phyloP scores from a whole-genome alignment of 2,329 filamentous ascomycete species.

The Fusarium tricinctum region DNA sequence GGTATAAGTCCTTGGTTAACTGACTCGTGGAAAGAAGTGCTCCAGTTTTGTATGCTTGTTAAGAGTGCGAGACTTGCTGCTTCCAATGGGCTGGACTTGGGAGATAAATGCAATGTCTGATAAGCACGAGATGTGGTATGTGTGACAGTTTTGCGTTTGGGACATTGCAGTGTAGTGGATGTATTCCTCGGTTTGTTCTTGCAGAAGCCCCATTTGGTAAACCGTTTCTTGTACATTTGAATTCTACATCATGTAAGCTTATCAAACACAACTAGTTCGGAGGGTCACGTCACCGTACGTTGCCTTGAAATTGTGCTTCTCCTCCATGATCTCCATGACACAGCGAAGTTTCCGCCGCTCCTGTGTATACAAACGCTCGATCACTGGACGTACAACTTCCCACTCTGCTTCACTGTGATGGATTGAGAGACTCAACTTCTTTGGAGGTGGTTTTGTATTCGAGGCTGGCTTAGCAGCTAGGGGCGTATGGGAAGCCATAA shows the following conservation, averaged over 20 bases:
- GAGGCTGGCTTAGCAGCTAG: conserved; percentile 7
- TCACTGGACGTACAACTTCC: conserved; percentile 9
- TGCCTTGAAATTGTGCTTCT: conserved; percentile 29
- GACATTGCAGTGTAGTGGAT: neutral
- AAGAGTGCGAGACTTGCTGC: conserved; percentile 15
- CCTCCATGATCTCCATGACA: conserved; percentile 32
- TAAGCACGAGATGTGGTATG: neutral
- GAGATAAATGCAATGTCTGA: neutral
- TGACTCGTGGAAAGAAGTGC: conserved; percentile 14
- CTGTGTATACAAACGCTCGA: conserved; percentile 18
- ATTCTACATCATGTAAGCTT: neutral
- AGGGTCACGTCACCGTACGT: neutral
- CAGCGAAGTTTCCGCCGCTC: conserved; percentile 26
- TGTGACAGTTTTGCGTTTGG: no score
- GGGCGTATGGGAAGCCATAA: conserved; percentile 2
- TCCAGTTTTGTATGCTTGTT: conserved; percentile 22
- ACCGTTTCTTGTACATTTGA: conserved; percentile 35
- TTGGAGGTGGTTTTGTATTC: neutral
- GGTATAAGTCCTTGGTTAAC: neutral
- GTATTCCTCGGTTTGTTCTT: conserved; percentile 19
- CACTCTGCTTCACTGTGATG: conserved; percentile 27
- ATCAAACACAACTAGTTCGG: neutral
- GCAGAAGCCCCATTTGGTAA: conserved; percentile 32
- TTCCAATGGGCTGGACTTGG: neutral
- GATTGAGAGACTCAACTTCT: neutral